phyloP scores from a whole-genome alignment of 1,284 basidiomycete species.

The Trametes pubescens region DNA sequence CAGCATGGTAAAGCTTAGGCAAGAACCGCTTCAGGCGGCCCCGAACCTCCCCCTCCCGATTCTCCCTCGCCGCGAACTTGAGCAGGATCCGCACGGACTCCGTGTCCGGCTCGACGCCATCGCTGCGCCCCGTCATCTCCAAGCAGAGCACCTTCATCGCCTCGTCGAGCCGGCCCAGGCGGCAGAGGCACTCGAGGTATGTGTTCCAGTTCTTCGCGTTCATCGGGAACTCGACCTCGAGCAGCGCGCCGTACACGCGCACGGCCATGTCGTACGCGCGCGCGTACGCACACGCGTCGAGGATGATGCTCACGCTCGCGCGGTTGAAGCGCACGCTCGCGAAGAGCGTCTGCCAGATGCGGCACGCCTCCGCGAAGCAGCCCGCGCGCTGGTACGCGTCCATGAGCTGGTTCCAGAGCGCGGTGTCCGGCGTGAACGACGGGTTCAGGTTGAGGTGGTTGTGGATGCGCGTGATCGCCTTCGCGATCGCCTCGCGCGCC shows the following conservation, averaged over 20 bases:
- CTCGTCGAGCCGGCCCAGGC: conserved; percentile 71
- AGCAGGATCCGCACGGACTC: conserved; percentile 60
- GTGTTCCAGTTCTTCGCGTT: conserved; percentile 78
- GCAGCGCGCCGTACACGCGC: conserved; percentile 61
- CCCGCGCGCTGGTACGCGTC: conserved; percentile 86
- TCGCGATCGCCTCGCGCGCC: conserved; percentile 49
- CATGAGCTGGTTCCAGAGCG: conserved; percentile 90
- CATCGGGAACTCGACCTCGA: conserved; percentile 57
- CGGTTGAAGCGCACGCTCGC: conserved; percentile 65
- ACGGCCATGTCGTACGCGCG: conserved; percentile 58
- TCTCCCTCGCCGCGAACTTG: conserved; percentile 56
- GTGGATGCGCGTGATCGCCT: conserved; percentile 74
- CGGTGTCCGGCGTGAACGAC: conserved; percentile 75
- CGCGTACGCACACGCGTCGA: conserved; percentile 84
- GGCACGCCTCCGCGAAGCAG: conserved; percentile 73
- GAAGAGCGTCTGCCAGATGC: conserved; percentile 85
- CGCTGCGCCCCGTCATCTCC: conserved; percentile 63
- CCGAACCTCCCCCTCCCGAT: conserved; percentile 55
- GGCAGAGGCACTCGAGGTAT: conserved; percentile 89
- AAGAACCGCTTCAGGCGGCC: conserved; percentile 58
- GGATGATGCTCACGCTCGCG: conserved; percentile 79
- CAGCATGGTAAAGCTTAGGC: conserved; percentile 59
- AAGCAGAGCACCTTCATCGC: conserved; percentile 72
- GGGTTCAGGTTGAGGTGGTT: conserved; percentile 83
- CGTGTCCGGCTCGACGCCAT: conserved; percentile 54